Evolutionary conservation across 345 rosid species (phyloP).

Genomic region (Brassica cretica): DNA sequence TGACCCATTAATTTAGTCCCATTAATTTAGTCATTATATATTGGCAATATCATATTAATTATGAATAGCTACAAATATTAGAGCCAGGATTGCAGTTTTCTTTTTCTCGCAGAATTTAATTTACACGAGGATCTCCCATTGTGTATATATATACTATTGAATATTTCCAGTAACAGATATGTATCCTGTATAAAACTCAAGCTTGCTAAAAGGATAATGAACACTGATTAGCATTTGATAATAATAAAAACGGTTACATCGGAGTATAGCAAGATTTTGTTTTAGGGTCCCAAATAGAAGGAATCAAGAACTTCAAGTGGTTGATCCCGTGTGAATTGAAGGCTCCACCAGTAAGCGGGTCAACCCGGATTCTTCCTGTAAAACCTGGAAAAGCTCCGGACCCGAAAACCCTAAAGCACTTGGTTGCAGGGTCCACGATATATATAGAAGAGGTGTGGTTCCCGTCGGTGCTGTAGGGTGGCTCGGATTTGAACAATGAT

Average conservation of each 20-base stretch:
- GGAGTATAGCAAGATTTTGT: constrained; percentile 47
- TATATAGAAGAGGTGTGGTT: background rate
- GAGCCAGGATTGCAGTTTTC: no score
- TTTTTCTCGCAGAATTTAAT: no score
- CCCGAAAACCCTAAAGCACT: constrained; percentile 56
- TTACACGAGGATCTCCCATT: background rate
- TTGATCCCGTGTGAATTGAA: constrained; percentile 57
- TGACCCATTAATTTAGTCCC: no score
- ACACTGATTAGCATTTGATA: constrained; percentile 1
- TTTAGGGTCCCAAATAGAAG: constrained; percentile 61
- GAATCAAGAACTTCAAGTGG: constrained; percentile 63
- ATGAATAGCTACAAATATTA: no score
- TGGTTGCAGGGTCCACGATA: constrained; percentile 41
- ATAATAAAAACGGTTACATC: constrained; percentile 21
- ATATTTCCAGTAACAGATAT: background rate
- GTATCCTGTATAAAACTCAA: background rate
- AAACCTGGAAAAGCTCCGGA: constrained; percentile 52
- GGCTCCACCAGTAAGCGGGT: constrained; percentile 50
- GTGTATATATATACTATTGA: background rate
- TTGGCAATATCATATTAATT: no score
- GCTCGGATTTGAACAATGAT: constrained; percentile 26
- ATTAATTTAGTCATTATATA: no score
- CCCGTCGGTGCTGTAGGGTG: background rate
- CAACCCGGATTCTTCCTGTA: constrained; percentile 47
- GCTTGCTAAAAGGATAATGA: background rate